Base-by-base conservation (phyloP, 2,329 filamentous ascomycete genomes). In the Sclerotinia borealis region DNA sequence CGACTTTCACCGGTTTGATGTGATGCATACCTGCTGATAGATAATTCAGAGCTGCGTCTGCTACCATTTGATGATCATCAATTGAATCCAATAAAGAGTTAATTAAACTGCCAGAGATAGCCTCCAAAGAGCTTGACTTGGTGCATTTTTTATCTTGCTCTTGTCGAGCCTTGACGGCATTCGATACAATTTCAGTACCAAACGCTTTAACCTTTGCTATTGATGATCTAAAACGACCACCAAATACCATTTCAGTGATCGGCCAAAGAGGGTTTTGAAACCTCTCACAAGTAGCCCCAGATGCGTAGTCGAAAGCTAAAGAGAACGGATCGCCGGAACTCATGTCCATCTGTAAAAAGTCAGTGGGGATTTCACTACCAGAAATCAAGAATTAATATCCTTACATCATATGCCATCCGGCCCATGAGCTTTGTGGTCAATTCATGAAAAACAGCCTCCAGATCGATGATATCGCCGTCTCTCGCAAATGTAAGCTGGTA, bases 261-360 rank as follows among this genome's bases (percentile, higher is more conserved):
- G 76, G 77, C 83, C 85, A 89, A 0, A 88, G 75, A 0, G 86
- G 86, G 66, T 88, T 88, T 71, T 88, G 85, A 64, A 89, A 88
- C 5, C 86, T 80, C 58, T 84, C 79, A 2, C 84, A 83, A 0
- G 83, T 86, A 10, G 75, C 80, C 0, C 82, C 84, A 0, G 85
- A 88, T 3, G 85, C 85, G 66, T 82, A 79, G 66, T 88, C 85
- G 69, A 89, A 88, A 0, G 84, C 81, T 58, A 78, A 66, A 4
- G 83, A 83, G 71, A 89, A 88, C 2, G 81, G 80, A 65, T 87
- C 83, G 37, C 81, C 78, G 54, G 83, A 79, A 69, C 84, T 83
- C 78, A 88, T 87, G 67, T 88, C 84, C 84, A 87, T 87, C 80
- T 82, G 59, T 43, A 49, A 59, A 47, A 39, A 22, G 22, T 64